Evolutionary conservation across 495 filamentous ascomycete species (phyloP), one percentile per base, ranked within the genome.

Genomic region (Cetradonia linearis): DNA sequence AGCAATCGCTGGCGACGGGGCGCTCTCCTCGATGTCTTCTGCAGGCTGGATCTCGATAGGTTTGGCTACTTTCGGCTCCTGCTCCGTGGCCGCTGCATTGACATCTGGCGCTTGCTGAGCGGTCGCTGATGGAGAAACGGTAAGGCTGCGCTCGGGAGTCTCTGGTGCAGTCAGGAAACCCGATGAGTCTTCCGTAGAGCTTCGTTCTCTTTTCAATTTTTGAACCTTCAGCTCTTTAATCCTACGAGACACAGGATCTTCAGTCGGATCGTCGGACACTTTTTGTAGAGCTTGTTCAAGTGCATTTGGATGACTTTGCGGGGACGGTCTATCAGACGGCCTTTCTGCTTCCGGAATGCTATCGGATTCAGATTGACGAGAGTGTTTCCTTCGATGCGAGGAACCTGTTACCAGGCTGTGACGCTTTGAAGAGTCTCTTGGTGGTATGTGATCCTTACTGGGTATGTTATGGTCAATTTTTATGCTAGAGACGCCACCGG

Each of bases 1-100:
- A 54, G 82, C 78, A 25, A 89, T 76, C 1, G 82, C 79, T 5
- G 86, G 86, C 4, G 84, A 84, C 10, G 86, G 86, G 1, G 86
- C 86, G 58, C 83, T 86, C 47, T 86, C 83, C 30, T 86, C 82
- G 14, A 5, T 62, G 20, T 53, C 55, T 58, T 58, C 38, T 23
- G 30, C 13, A 44, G 25, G 28, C 28, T 61, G 25, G 5, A 30
- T 11, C 36, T 61, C 10, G 2, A n/a, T 16, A 42, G 33, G n/a
- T 9, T 55, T 30, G 13, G 18, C n/a, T 54, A 28, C 48, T n/a
- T 42, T 18, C 28, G 20, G 48, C 30, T 44, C 34, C 8, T 46
- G 10, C 49, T 55, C 37, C n/a, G 33, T 13, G 8, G 20, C 16
- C 2, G 40, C 18, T 28, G 31, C n/a, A 11, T 13, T 25, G 16